phyloP scores from a whole-genome alignment of 1,284 basidiomycete species.

The Microbotryum intermedium region DNA sequence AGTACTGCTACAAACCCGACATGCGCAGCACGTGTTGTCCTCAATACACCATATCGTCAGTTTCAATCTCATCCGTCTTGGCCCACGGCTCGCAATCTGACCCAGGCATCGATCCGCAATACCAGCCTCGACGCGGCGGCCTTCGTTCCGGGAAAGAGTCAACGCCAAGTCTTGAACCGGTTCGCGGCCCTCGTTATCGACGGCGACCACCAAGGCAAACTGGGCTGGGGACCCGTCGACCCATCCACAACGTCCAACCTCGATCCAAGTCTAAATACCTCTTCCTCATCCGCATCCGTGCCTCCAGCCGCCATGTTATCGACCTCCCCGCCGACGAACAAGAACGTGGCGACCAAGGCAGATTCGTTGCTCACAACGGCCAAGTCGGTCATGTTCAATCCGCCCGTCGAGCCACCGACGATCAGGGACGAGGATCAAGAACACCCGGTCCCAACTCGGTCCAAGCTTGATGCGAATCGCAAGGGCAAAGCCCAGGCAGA shows the following conservation, averaged over 20 bases:
- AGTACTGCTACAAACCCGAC: slow-evolving; percentile 61
- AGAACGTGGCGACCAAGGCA: slow-evolving; percentile 10
- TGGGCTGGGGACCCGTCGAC: slow-evolving; percentile 24
- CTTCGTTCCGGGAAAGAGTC: slow-evolving; percentile 70
- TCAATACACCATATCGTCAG: slow-evolving; percentile 78
- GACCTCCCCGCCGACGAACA: not conserved
- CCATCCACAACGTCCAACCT: not conserved
- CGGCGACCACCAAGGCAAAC: slow-evolving; percentile 43
- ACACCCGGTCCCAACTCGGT: not conserved
- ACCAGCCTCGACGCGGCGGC: slow-evolving; percentile 59
- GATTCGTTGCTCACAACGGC: slow-evolving; percentile 10
- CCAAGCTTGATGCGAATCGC: slow-evolving; percentile 26
- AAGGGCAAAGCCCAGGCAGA: slow-evolving; percentile 32
- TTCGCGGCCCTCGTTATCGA: slow-evolving; percentile 66
- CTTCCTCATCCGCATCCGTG: not conserved
- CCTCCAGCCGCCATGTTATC: not conserved
- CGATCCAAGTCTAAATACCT: not conserved
- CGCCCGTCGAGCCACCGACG: slow-evolving; percentile 47
- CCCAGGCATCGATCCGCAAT: not conserved
- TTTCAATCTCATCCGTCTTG: slow-evolving; percentile 4
- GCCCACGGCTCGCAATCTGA: too few relatives aligned
- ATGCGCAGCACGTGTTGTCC: slow-evolving; percentile 76
- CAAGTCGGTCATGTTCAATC: slow-evolving; percentile 41
- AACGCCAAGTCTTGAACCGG: slow-evolving; percentile 59
- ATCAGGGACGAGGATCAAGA: slow-evolving; percentile 5